These are phyloP conservation scores for Chlamydomonas urium DNA, from an alignment of 139 green algal species.

Conservation along the genomic window DNA sequence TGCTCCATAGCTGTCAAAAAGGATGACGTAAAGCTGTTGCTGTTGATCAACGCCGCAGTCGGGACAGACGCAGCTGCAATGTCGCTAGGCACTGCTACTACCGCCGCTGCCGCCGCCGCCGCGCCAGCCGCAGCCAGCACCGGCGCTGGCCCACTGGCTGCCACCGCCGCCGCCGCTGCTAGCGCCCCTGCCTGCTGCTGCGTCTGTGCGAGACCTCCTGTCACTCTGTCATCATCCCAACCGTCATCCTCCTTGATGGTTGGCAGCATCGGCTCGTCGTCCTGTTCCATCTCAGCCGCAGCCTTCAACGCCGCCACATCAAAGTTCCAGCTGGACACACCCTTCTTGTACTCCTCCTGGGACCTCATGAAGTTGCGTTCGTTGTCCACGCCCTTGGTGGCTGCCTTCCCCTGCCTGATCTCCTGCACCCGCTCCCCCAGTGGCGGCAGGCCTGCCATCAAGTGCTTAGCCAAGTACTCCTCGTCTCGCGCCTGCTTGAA, in stretches of 20 bases:
- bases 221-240: conserved; percentile 16
- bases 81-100: too few species aligned
- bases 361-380: conserved; percentile 36
- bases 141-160: too few species aligned
- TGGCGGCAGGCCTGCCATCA: conserved; percentile 77
- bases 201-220: too few species aligned
- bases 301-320: conserved; percentile 83
- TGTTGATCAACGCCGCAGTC: too few species aligned
- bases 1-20: too few species aligned
- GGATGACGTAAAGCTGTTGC: too few species aligned
- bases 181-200: too few species aligned
- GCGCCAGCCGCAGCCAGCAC: too few species aligned
- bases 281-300: conserved; percentile 59
- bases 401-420: conserved; percentile 60
- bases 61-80: too few species aligned
- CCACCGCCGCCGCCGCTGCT: too few species aligned
- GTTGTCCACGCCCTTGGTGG: conserved; percentile 50
- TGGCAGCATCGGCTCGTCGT: conserved; percentile 30
- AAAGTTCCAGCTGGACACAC: conserved; percentile 92
- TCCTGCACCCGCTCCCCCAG: conserved; percentile 78
- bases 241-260: conserved; percentile 42
- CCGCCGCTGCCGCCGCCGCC: too few species aligned
- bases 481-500: conserved; percentile 85
- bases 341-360: conserved; percentile 81
- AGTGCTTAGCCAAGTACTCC: conserved; percentile 72